phyloP scores from a whole-genome alignment of 2,329 filamentous ascomycete species.

The Aspergillus sp. region DNA sequence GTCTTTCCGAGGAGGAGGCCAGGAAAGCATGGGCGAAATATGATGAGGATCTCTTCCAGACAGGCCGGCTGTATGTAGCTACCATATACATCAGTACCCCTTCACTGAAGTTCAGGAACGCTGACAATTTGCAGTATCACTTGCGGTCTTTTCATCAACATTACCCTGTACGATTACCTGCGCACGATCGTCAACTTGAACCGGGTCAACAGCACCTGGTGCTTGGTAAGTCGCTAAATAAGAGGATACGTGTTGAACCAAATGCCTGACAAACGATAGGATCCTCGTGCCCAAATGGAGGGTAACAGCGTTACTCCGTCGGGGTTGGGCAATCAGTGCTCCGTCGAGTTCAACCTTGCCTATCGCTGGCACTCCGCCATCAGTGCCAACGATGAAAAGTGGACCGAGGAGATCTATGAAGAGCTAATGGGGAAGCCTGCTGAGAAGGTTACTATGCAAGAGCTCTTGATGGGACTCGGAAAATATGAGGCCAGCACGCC shows the following conservation, averaged over 20 bases:
- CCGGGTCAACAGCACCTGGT: constrained; percentile 73
- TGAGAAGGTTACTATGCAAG: constrained; percentile 55
- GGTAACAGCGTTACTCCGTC: constrained; percentile 61
- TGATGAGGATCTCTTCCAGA: constrained; percentile 78
- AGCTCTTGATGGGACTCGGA: constrained; percentile 63
- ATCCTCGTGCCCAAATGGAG: constrained; percentile 70
- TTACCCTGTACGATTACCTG: constrained; percentile 75
- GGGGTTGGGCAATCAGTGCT: constrained; percentile 79
- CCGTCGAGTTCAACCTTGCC: constrained; percentile 83
- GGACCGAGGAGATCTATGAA: constrained; percentile 70
- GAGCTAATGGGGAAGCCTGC: constrained; percentile 62
- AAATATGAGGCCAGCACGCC: constrained; percentile 63
- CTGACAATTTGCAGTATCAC: constrained; percentile 52
- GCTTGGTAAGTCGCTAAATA: constrained; percentile 47
- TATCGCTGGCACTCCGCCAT: constrained; percentile 88
- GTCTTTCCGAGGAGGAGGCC: constrained; percentile 51
- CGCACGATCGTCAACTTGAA: constrained; percentile 74
- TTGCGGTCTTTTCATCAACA: constrained; percentile 74
- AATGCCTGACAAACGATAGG: constrained; percentile 33
- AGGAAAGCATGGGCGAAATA: constrained; percentile 62
- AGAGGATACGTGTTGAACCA: background rate
- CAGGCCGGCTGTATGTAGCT: constrained; percentile 58
- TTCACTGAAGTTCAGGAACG: background rate
- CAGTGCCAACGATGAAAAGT: constrained; percentile 71
- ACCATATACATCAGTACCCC: background rate